Evolutionary conservation across 305 asterid genomes (phyloP).

Genomic region (Galium porrigens): DNA sequence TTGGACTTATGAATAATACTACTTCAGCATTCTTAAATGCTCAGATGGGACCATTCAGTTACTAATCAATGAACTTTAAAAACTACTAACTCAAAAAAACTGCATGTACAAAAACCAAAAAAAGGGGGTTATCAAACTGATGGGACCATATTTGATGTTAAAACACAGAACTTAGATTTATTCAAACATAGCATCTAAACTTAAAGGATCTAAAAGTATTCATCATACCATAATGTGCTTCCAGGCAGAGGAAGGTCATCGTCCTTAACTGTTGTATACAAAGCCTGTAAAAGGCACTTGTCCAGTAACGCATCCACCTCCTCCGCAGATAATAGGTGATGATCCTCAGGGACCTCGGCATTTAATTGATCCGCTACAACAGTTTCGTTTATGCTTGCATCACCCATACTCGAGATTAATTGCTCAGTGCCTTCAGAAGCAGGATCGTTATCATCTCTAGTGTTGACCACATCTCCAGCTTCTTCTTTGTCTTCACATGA

Average conservation of each 20-base stretch:
- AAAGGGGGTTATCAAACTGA: neutral
- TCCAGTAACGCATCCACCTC: conserved; percentile 63
- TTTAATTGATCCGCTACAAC: conserved; percentile 29
- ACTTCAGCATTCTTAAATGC: neutral
- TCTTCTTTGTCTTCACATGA: conserved; percentile 39
- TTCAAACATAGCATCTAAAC: neutral
- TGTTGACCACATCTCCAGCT: conserved; percentile 22
- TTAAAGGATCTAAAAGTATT: neutral
- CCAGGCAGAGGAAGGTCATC: conserved; percentile 89
- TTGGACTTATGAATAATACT: neutral
- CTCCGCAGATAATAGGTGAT: conserved; percentile 42
- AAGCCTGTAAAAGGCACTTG: conserved; percentile 82
- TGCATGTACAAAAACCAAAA: neutral
- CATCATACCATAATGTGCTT: conserved; percentile 72
- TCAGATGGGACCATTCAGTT: neutral
- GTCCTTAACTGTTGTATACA: conserved; percentile 60
- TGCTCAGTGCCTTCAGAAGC: conserved; percentile 39
- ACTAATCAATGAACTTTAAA: neutral
- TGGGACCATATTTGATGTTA: neutral
- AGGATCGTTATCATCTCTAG: conserved; percentile 28
- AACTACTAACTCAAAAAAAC: neutral
- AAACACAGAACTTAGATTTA: neutral
- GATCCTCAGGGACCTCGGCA: conserved; percentile 40
- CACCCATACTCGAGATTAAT: conserved; percentile 33
- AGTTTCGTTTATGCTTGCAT: conserved; percentile 37